Conservation (phyloP, 176 grass and related monocot genomes). For the Oryza officinalis region DNA sequence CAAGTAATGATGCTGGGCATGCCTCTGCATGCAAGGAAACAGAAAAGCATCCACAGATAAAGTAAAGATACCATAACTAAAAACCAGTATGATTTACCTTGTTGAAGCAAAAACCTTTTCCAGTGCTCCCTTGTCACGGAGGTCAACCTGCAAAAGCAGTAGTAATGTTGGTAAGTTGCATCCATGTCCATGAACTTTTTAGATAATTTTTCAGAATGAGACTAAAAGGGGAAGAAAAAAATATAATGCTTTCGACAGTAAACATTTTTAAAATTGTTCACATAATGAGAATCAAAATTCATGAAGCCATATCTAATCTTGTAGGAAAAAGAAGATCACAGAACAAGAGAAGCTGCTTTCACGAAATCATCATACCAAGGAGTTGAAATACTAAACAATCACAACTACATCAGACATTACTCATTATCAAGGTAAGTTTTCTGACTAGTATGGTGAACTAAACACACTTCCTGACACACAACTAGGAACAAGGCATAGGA, state of each 20-base stretch:
- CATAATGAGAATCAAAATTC: background rate
- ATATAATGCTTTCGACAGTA: background rate
- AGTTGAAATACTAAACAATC: background rate
- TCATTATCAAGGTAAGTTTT: slow-evolving; percentile 8
- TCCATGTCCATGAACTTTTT: background rate
- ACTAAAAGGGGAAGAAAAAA: background rate
- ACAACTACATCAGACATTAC: background rate
- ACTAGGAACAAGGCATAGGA: background rate
- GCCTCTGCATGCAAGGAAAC: slow-evolving; percentile 15
- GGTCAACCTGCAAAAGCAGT: slow-evolving; percentile 66
- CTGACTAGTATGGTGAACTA: background rate
- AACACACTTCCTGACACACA: background rate
- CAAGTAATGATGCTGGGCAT: slow-evolving; percentile 15
- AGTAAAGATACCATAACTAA: slow-evolving; percentile 5
- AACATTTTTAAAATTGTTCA: background rate
- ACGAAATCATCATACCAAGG: background rate
- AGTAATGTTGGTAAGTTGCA: background rate
- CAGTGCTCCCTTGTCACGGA: slow-evolving; percentile 70
- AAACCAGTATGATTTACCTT: slow-evolving; percentile 40
- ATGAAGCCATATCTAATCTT: background rate
- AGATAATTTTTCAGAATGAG: background rate
- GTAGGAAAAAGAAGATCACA: background rate
- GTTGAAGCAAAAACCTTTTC: slow-evolving; percentile 71
- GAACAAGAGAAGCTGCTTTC: background rate
- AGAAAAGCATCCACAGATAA: slow-evolving; percentile 11